These are phyloP conservation scores for Boechera divaricarpa DNA, from an alignment of 345 rosid species.

Conservation along the genomic window DNA sequence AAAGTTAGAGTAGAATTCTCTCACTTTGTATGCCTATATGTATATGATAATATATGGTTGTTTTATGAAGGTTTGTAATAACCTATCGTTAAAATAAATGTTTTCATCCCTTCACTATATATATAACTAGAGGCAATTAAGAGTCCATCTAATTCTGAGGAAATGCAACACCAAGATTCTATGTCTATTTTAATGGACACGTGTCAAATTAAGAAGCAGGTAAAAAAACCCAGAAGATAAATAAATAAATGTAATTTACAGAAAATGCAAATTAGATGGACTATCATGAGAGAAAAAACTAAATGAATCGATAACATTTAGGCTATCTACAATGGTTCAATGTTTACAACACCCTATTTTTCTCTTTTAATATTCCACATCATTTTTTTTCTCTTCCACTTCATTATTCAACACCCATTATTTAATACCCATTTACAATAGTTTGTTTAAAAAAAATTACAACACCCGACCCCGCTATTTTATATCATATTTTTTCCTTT, in stretches of 20 bases:
- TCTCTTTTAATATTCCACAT: too few species aligned
- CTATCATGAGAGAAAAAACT: slow-evolving; percentile 23
- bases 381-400: too few species aligned
- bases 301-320: slow-evolving; percentile 35
- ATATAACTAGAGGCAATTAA: slow-evolving; percentile 32
- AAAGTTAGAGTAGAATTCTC: neutral
- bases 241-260: slow-evolving; percentile 13
- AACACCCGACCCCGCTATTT: too few species aligned
- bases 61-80: neutral
- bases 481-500: too few species aligned
- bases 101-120: slow-evolving; percentile 15
- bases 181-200: slow-evolving; percentile 35
- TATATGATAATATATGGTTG: neutral
- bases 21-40: neutral
- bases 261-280: slow-evolving; percentile 46
- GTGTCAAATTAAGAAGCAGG: slow-evolving; percentile 27
- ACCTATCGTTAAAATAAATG: slow-evolving; percentile 29
- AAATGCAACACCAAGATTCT: slow-evolving; percentile 32
- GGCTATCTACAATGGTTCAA: too few species aligned
- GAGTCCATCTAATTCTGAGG: slow-evolving; percentile 44
- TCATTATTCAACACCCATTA: too few species aligned
- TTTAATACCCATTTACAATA: too few species aligned
- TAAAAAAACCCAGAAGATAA: neutral
- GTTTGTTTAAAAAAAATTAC: too few species aligned
- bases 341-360: too few species aligned